Evolutionary conservation across 768 basidiomycete species (phyloP), one percentile per base, ranked within the genome.

Genomic region (Kwoniella newhampshirensis): DNA sequence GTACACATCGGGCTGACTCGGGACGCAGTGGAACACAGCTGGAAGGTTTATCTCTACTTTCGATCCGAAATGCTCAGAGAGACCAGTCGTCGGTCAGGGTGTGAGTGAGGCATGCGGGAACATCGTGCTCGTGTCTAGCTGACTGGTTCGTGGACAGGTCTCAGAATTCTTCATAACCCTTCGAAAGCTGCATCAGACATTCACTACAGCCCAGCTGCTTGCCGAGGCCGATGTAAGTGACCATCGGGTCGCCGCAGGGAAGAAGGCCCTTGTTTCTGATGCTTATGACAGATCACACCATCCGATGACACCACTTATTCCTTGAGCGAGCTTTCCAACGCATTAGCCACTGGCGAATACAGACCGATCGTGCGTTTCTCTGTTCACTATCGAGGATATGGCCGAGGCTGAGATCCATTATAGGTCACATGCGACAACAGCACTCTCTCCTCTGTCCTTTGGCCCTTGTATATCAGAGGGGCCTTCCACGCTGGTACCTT

Each of bases 281-380:
- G 43, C 32, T 21, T 9, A 23, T 17, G 17, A 9, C 45, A 75
- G 75, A 76, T 76, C 62, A 71, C 63, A 8, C 73, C 75, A 1
- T 72, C 75, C 6, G 57, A 59, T 26, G 70, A 73, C 49, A 70
- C 63, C 1, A 73, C 66, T 6, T 76, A 76, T 58, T 71, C 73
- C 0, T 51, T 71, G 0, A 28, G 23, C 13, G 73, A 76, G 54
- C 47, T 76, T 20, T 40, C 62, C 12, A 52, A 44, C 2, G 71
- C 73, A 4, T 43, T 74, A 13, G 60, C 66, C 0, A 41, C 54
- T 18, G 53, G 55, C 28, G 64, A 51, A 4, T 53, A 62, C 36
- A 60, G 60, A n/a, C 69, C 69, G 26, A 42, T 63, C 20, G 75
- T 74, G n/a, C 35, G 73, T 65, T 30, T 20, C 8, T 17, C n/a